Evolutionary conservation across 306 rosid species (phyloP), one percentile per base, ranked within the genome.

Genomic region (Cucurbita maxima): DNA sequence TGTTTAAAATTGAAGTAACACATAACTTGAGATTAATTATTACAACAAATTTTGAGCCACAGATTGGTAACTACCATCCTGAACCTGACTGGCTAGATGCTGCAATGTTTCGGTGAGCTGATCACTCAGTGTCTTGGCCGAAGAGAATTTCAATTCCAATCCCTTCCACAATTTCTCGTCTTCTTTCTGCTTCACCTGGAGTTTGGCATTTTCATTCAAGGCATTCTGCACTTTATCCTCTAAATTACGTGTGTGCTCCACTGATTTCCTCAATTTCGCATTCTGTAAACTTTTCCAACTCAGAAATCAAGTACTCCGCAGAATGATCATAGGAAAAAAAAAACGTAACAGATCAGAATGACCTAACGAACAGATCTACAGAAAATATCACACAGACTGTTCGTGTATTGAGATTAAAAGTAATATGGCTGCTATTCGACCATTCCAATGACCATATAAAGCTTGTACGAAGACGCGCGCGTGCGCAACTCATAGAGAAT

Each of bases 131-230:
- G 92, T 82, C 86, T 90, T 94, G 7, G 96, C 91, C 13, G 99
- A 94, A 40, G 91, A 94, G 77, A 94, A 85, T 73, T 90, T 94
- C 47, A 92, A 89, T 72, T 89, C 97, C 81, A 91, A 74, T 75
- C 96, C 96, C 75, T 83, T 84, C 97, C 99, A 91, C 25, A 89
- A 83, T 84, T 89, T 94, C 79, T 86, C 96, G 74, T 94, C 97
- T 83, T 94, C 97, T 73, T 86, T 89, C 85, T 87, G 98, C 86
- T 87, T 89, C 84, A 94, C 97, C 81, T 85, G 85, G 50, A 90
- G 94, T 80, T 94, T 94, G 9, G 95, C 86, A 41, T 89, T 94
- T 82, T 94, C 98, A 75, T 94, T 94, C 18, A 89, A 84, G 10
- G 91, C 95, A 58, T 79, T 86, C 87, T 89, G 98, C 86, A 94